Percentiles rank a stretch among this genome's conserved stretches.
Evolutionary conservation across 768 basidiomycete genomes (phyloP).

Genomic region (Collybiopsis luxurians): DNA sequence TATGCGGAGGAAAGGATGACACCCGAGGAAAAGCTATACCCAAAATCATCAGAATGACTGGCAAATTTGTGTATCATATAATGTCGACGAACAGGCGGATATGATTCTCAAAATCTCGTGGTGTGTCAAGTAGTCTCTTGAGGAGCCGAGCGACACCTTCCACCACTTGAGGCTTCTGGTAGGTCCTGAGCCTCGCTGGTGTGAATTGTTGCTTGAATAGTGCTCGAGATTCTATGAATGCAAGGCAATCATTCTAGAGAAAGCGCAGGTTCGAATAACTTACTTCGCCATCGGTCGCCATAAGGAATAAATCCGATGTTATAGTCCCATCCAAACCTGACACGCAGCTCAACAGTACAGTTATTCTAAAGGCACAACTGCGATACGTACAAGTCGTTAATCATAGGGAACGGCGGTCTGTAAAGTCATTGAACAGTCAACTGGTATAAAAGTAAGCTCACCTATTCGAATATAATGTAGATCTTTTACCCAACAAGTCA

Average conservation of each 20-base stretch:
- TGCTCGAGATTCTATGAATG: background rate
- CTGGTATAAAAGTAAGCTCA: conserved; percentile 12
- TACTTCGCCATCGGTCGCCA: background rate
- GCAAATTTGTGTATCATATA: background rate
- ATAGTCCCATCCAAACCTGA: background rate
- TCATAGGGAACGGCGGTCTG: conserved; percentile 3
- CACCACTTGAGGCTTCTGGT: background rate
- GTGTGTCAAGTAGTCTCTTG: background rate
- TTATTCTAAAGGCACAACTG: background rate
- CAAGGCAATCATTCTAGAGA: too few relatives aligned
- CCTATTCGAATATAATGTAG: conserved; percentile 20
- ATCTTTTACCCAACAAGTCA: conserved; percentile 23
- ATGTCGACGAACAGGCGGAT: background rate
- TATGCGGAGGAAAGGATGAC: conserved; percentile 19
- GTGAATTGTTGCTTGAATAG: background rate
- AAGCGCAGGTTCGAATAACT: too few relatives aligned
- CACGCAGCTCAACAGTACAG: background rate
- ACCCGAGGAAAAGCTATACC: conserved; percentile 10
- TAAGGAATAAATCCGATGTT: background rate
- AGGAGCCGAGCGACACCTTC: background rate
- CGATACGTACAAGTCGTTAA: conserved; percentile 15
- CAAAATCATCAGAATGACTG: too few relatives aligned
- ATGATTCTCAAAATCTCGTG: background rate
- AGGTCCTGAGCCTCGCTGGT: background rate
- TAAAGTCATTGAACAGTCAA: background rate